A percentile compares a stretch with the other conserved stretches of the same genome.
Conservation (phyloP, 2,329 filamentous ascomycete genomes). For the Amesomyces nigricolor region DNA sequence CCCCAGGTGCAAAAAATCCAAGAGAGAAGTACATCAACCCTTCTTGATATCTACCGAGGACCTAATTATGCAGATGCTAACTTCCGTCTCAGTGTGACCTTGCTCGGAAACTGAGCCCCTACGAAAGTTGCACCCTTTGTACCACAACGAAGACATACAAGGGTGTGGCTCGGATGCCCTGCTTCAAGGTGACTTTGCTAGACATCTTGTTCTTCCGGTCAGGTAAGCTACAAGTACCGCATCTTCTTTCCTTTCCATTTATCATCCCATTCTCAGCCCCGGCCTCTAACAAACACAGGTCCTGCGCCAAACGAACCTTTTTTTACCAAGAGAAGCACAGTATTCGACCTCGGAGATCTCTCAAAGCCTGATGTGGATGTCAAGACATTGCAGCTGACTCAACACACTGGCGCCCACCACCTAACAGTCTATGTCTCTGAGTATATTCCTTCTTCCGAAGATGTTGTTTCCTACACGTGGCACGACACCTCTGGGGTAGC, state of each 20-base stretch:
- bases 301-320: conserved; percentile 25
- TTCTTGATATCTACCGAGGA: no score
- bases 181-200: conserved; percentile 18
- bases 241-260: not conserved
- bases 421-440: conserved; percentile 24
- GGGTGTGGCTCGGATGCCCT: conserved; percentile 18
- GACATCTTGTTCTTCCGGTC: conserved; percentile 23
- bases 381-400: conserved; percentile 20
- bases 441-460: conserved; percentile 19
- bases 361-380: conserved; percentile 18
- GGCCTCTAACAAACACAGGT: not conserved
- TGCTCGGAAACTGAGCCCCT: conserved; percentile 12
- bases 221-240: conserved; percentile 8
- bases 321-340: conserved; percentile 15
- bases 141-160: conserved; percentile 20
- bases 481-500: conserved; percentile 10
- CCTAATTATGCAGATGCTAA: not conserved
- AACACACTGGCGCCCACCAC: conserved; percentile 18
- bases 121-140: conserved; percentile 21
- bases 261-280: not conserved
- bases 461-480: conserved; percentile 23
- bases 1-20: conserved; percentile 20
- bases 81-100: conserved; percentile 20
- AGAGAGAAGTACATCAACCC: conserved; percentile 19
- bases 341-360: conserved; percentile 16